These are phyloP conservation scores for Podaxis sp. DNA, from an alignment of 768 basidiomycete species.

Conservation along the genomic window DNA sequence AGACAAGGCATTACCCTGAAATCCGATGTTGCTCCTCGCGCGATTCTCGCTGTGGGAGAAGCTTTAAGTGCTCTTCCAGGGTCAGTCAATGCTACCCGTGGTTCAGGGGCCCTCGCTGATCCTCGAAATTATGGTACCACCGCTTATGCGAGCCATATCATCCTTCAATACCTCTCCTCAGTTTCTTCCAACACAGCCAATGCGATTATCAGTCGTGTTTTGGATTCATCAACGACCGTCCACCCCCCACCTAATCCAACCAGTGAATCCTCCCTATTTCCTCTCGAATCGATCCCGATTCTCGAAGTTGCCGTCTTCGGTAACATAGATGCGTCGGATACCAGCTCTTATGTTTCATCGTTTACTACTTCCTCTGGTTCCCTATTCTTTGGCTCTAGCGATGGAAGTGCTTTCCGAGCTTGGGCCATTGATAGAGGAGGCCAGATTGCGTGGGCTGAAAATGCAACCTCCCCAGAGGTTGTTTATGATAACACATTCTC, in stretches of 20 bases:
- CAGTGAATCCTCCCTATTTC: conserved; percentile 28
- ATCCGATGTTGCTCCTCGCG: conserved; percentile 40
- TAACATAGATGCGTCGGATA: conserved; percentile 41
- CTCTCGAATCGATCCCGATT: conserved; percentile 41
- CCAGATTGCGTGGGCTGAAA: conserved; percentile 49
- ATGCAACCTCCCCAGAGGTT: conserved; percentile 42
- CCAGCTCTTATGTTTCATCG: conserved; percentile 43
- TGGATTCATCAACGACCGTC: conserved; percentile 25
- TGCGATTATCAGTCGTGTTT: conserved; percentile 45
- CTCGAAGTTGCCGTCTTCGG: conserved; percentile 68
- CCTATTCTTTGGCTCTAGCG: conserved; percentile 58
- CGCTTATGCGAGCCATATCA: conserved; percentile 49
- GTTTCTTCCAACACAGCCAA: conserved; percentile 42
- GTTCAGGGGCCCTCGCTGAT: conserved; percentile 32
- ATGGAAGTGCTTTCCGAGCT: conserved; percentile 41
- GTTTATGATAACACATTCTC: conserved; percentile 46
- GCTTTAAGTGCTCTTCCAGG: conserved; percentile 40
- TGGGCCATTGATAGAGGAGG: conserved; percentile 46
- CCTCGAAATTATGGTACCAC: conserved; percentile 55
- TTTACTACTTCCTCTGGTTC: conserved; percentile 44
- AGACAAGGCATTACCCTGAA: conserved; percentile 49
- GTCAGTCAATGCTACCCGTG: conserved; percentile 21
- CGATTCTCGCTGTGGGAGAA: conserved; percentile 47
- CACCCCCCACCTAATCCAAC: conserved; percentile 36
- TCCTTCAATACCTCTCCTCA: conserved; percentile 50